A percentile compares a stretch with the other conserved stretches of the same genome.
These are phyloP conservation scores for Xylaria multiplex DNA, from an alignment of 2,329 filamentous ascomycete species.

Conservation along the genomic window DNA sequence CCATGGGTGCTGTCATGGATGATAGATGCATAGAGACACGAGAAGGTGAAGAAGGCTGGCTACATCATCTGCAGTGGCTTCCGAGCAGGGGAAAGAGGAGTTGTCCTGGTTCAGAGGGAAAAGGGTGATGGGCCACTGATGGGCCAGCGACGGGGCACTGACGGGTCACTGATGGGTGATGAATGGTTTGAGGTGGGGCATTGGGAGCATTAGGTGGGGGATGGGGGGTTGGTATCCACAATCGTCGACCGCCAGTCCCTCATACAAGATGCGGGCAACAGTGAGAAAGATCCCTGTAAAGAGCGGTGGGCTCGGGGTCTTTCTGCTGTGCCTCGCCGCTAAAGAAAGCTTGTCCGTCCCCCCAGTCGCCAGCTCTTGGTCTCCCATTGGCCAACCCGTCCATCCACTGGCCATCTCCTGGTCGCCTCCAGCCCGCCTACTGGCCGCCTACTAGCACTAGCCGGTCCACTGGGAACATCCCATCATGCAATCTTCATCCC, in stretches of 20 bases:
- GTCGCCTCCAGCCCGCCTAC: constrained; percentile 1
- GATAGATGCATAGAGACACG: neutral
- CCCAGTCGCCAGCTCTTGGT: constrained; percentile 1
- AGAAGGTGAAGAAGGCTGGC: constrained; percentile 12
- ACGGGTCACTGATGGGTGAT: too few species aligned
- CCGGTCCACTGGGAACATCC: neutral
- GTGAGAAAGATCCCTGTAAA: constrained; percentile 47
- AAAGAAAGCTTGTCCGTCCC: constrained; percentile 39
- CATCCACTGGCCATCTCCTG: neutral
- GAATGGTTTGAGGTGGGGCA: neutral
- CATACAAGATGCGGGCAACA: constrained; percentile 44
- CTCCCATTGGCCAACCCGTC: constrained; percentile 20
- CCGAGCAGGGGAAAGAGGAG: neutral
- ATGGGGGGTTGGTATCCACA: constrained; percentile 33
- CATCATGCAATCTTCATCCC: constrained; percentile 24
- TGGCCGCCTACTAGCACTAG: neutral
- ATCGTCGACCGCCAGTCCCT: constrained; percentile 47
- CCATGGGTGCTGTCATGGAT: neutral
- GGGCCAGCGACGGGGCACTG: too few species aligned
- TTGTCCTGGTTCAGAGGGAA: neutral
- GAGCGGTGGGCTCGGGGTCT: constrained; percentile 48
- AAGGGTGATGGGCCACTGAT: neutral
- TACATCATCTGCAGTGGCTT: constrained; percentile 5
- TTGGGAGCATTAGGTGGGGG: constrained; percentile 28
- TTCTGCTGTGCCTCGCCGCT: constrained; percentile 33